Base-by-base conservation (phyloP, 495 filamentous ascomycete genomes). In the Penicillium dipodomyicola region DNA sequence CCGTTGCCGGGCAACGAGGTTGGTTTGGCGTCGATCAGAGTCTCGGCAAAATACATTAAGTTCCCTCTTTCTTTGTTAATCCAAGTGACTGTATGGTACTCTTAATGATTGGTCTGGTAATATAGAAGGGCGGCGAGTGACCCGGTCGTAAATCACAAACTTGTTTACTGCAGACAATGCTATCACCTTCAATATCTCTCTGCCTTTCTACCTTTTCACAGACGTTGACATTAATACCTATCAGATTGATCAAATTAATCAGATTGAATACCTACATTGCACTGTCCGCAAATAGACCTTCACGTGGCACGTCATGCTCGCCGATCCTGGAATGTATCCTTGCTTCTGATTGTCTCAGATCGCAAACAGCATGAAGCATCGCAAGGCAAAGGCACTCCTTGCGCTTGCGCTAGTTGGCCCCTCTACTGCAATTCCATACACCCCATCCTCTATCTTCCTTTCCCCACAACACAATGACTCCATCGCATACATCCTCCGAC, bases 381-480 rank as follows among this genome's bases (percentile, higher is more conserved):
- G 45, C 51, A 58, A 52, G 42, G 44, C 41, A 19, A 42, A 47
- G 35, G 63, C 54, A 43, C 57, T 64, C 20, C 44, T 69, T 45
- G 54, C 60, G 15, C 48, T 70, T 9, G 52, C 50, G 29, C 43
- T 72, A n/a, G 14, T 67, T 51, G 20, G 54, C 14, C 39, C 59
- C 29, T 59, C 51, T 59, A 64, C 79, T 53, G 68, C 76, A 22
- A 75, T 90, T 23, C 90, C 89, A 30, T 96, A 95, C 75, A 83
- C 81, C 23, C 89, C 91, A 0, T 88, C 91, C 0, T 80, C 77
- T 22, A 78, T 92, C 19, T 73, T 82, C 44, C 75, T 89, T 32
- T 74, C 86, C 5, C 67, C 81, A 11, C 65, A 71, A 30, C 74
- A 80, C 40, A 77, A 77, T 59, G 67, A 76, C 42, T 69, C 73